Evolutionary conservation across 805 yeast species (phyloP).

Genomic region (Lipomyces spencermartinsiae): DNA sequence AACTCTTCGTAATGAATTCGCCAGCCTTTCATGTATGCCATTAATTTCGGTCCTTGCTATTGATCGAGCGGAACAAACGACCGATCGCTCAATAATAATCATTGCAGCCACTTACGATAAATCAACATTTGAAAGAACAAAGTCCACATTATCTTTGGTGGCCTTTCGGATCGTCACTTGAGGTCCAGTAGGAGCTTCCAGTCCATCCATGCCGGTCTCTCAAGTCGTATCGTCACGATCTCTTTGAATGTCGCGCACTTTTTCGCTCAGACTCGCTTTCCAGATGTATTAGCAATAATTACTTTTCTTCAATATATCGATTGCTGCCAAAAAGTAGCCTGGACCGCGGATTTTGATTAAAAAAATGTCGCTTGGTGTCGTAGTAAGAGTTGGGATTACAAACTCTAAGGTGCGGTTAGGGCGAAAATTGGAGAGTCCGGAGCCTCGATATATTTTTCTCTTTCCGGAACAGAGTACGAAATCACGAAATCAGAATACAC

Average conservation of each 20-base stretch:
- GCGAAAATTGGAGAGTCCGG: too few species aligned
- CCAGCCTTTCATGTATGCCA: slow-evolving; percentile 51
- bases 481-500: not conserved
- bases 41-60: slow-evolving; percentile 1
- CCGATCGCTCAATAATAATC: not conserved
- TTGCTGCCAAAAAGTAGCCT: not conserved
- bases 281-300: not conserved
- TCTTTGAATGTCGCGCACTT: not conserved
- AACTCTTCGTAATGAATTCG: slow-evolving; percentile 88
- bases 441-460: too few species aligned
- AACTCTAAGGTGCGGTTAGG: too few species aligned
- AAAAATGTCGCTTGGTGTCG: not conserved
- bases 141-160: slow-evolving; percentile 86
- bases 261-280: not conserved
- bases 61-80: not conserved
- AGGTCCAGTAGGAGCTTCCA: slow-evolving; percentile 57
- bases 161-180: slow-evolving; percentile 87
- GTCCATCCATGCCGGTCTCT: not conserved
- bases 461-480: too few species aligned
- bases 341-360: not conserved
- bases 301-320: not conserved
- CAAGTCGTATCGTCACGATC: not conserved
- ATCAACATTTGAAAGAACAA: slow-evolving; percentile 85
- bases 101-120: slow-evolving; percentile 54
- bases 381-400: too few species aligned